Percentiles rank a stretch among this genome's conserved stretches.
Evolutionary conservation across 495 filamentous ascomycete genomes (phyloP).

Genomic region (Neurospora sp.): DNA sequence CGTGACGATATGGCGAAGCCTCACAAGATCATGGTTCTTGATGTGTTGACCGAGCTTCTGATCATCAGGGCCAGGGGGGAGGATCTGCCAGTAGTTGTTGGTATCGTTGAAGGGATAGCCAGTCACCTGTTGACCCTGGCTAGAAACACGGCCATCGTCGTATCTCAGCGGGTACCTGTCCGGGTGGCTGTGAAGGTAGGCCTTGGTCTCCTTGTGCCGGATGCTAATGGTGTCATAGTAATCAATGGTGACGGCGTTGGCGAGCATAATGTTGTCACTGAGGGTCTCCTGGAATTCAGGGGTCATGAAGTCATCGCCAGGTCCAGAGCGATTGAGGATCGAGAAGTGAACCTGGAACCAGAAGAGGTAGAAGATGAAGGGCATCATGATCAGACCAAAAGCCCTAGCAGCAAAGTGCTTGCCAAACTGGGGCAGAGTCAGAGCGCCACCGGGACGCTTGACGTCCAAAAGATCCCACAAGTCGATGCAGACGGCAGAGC

Average conservation of each 20-base stretch:
- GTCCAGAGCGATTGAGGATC: slow-evolving; percentile 77
- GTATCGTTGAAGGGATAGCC: slow-evolving; percentile 97
- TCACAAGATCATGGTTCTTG: slow-evolving; percentile 76
- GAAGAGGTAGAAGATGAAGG: slow-evolving; percentile 96
- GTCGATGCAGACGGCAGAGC: slow-evolving; percentile 84
- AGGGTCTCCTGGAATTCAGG: slow-evolving; percentile 96
- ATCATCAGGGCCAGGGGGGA: slow-evolving; percentile 52
- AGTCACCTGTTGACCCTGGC: slow-evolving; percentile 95
- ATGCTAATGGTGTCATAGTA: slow-evolving; percentile 86
- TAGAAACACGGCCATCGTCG: slow-evolving; percentile 94
- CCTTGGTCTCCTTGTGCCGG: slow-evolving; percentile 93
- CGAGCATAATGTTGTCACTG: slow-evolving; percentile 83
- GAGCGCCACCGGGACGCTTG: slow-evolving; percentile 64
- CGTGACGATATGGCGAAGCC: slow-evolving; percentile 80
- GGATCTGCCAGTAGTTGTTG: slow-evolving; percentile 96
- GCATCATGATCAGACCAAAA: slow-evolving; percentile 74
- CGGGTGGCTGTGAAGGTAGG: slow-evolving; percentile 86
- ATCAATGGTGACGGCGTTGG: slow-evolving; percentile 73
- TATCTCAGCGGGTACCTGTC: slow-evolving; percentile 88
- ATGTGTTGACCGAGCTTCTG: slow-evolving; percentile 50
- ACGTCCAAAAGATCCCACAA: slow-evolving; percentile 91
- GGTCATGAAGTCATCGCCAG: slow-evolving; percentile 97
- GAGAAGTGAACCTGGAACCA: slow-evolving; percentile 99
- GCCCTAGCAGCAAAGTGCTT: slow-evolving; percentile 85
- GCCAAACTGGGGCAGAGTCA: slow-evolving; percentile 66